Conservation (phyloP, 441 rosid species). For the Mallotus japonicus region DNA sequence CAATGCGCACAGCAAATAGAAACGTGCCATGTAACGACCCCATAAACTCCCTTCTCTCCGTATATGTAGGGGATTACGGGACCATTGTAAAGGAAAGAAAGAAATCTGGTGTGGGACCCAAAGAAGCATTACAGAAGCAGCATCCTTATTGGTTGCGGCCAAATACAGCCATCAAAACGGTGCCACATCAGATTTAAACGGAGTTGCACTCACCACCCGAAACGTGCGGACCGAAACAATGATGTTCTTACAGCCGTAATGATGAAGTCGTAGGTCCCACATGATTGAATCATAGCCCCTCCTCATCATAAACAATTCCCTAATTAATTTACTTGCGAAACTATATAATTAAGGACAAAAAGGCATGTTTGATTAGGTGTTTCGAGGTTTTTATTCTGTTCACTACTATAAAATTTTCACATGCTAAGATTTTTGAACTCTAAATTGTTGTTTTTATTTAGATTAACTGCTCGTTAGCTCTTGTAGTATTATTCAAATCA, state of each 20-base stretch:
- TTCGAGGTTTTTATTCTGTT: background rate
- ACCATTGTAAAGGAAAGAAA: background rate
- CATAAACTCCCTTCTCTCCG: background rate
- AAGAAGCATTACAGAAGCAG: conserved; percentile 29
- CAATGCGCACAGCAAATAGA: too few species aligned
- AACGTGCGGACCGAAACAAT: conserved; percentile 27
- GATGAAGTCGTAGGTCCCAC: conserved; percentile 30
- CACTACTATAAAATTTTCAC: too few species aligned
- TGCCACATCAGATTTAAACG: conserved; percentile 30
- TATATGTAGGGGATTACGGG: conserved; percentile 12
- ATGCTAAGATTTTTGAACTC: too few species aligned
- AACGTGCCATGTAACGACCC: too few species aligned
- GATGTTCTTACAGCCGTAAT: conserved; percentile 21
- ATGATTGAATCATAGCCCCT: conserved; percentile 29
- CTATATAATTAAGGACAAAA: background rate
- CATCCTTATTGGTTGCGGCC: conserved; percentile 44
- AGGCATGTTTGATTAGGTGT: conserved; percentile 1
- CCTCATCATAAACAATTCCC: conserved; percentile 7
- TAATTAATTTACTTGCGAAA: conserved; percentile 3
- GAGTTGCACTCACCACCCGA: conserved; percentile 17
- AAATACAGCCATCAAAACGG: conserved; percentile 29
- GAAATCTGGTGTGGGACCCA: conserved; percentile 30
- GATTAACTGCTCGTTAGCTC: too few species aligned
- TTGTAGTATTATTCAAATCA: too few species aligned
- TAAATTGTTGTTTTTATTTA: too few species aligned